These are phyloP conservation scores for Butyriboletus loyo DNA, from an alignment of 768 basidiomycete species.

Conservation along the genomic window DNA sequence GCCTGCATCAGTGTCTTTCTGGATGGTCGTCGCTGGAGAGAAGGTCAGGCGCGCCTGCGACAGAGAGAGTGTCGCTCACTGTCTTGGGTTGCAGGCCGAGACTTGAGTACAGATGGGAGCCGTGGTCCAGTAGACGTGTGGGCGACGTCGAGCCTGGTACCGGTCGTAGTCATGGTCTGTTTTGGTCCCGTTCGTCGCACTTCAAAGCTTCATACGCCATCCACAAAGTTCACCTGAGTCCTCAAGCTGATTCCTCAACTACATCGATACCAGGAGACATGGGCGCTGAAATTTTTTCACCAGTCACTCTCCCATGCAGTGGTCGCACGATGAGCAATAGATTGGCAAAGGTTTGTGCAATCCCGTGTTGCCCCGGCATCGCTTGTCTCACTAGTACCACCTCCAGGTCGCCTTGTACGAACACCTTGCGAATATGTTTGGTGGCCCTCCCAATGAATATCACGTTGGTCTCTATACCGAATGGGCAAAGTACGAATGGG, in stretches of 20 bases:
- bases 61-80: constrained; percentile 13
- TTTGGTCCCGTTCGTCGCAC: background rate
- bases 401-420: constrained; percentile 88
- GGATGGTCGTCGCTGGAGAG: constrained; percentile 47
- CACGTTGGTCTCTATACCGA: constrained; percentile 65
- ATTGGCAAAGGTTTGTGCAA: constrained; percentile 48
- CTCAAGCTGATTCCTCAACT: background rate
- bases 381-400: background rate
- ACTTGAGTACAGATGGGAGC: constrained; percentile 34
- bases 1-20: constrained; percentile 49
- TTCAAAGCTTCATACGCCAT: background rate
- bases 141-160: background rate
- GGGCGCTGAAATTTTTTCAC: constrained; percentile 20
- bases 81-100: constrained; percentile 32
- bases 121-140: constrained; percentile 26
- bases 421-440: constrained; percentile 60
- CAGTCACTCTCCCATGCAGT: constrained; percentile 32
- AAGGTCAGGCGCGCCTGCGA: background rate
- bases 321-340: constrained; percentile 42
- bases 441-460: constrained; percentile 67
- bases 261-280: constrained; percentile 3
- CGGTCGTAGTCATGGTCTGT: background rate
- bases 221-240: background rate
- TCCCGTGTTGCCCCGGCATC: background rate
- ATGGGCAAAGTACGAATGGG: constrained; percentile 81